Base-by-base conservation (phyloP, 2,329 filamentous ascomycete species). In the Claviceps spartinae region DNA sequence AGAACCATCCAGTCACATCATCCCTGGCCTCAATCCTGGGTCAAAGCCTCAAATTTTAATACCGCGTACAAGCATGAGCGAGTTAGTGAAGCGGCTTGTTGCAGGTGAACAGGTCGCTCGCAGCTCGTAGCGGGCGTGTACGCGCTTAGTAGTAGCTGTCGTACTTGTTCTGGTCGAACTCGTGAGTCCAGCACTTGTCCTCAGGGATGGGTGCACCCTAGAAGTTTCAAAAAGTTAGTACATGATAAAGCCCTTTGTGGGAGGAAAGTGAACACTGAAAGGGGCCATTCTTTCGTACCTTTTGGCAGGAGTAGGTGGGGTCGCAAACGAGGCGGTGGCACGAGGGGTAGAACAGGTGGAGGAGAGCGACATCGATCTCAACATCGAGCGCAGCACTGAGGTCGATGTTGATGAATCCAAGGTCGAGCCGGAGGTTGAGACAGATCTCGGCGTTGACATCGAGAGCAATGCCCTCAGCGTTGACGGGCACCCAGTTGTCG, bases 171-270 rank as follows among this genome's bases (percentile, higher is more conserved):
- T 36, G 3, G 26, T 52, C 13, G 4, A 36, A 47, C 50, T 51
- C 44, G 50, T 51, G 37, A 13, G 30, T n/a, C 50, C 50, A 51
- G 50, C 50, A 51, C 16, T 51, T 30, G 6, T 51, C 24, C 24
- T n/a, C 18, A 4, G 1, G 30, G 14, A 52, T 38, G 7, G 2
- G 18, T 30, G 44, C 5, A 46, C 13, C 24, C 50, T 52, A 44
- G 1, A 20, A 16, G 11, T 48, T 14, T 6, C 14, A 13, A 44
- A 14, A 18, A n/a, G 24, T 45, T 4, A 45, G 43, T 26, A 30
- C 8, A 22, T 34, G 9, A 34, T n/a, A 9, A 0, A 5, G 2
- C 2, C 2, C 5, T 20, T 34, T 2, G 11, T n/a, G 2, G 7
- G 2, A 34, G 2, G n/a, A 34, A 5, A 20, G 18, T 34, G 18